Evolutionary conservation across 192 early-diverging fungal genomes (phyloP).

Genomic region (Coemansia nantahalensis): DNA sequence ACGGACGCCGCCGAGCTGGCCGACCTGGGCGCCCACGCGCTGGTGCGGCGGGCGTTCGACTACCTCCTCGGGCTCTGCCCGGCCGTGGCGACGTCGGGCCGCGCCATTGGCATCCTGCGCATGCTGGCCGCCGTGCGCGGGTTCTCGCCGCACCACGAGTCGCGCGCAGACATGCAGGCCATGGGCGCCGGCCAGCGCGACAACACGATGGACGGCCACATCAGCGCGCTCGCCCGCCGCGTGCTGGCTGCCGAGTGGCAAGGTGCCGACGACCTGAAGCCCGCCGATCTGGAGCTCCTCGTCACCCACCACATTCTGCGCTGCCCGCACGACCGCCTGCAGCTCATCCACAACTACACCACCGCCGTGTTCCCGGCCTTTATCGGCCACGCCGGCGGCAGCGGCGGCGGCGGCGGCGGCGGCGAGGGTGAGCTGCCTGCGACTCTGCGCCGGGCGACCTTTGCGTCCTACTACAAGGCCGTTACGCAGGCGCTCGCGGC

Average conservation of each 20-base stretch:
- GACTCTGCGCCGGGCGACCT: slow-evolving; percentile 17
- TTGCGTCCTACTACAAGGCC: slow-evolving; percentile 36
- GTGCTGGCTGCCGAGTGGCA: slow-evolving; percentile 27
- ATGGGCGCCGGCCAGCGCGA: slow-evolving; percentile 19
- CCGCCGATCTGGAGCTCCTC: slow-evolving; percentile 29
- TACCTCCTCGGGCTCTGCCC: slow-evolving; percentile 15
- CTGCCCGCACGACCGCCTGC: slow-evolving; percentile 32
- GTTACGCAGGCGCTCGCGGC: slow-evolving; percentile 19
- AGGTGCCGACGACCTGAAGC: slow-evolving; percentile 5
- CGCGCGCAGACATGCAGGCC: too few species aligned
- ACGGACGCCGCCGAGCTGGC: slow-evolving; percentile 23
- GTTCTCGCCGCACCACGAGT: slow-evolving; percentile 15
- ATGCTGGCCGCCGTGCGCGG: slow-evolving; percentile 28
- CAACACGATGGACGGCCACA: slow-evolving; percentile 39
- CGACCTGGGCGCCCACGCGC: slow-evolving; percentile 1
- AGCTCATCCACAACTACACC: slow-evolving; percentile 26
- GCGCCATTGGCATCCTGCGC: slow-evolving; percentile 19
- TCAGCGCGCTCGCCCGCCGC: slow-evolving; percentile 24
- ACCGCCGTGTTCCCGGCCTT: slow-evolving; percentile 11
- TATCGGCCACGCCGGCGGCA: not conserved
- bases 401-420: not conserved
- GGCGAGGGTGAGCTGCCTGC: slow-evolving; percentile 1
- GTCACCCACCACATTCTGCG: slow-evolving; percentile 31
- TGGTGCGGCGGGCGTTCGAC: slow-evolving; percentile 47
- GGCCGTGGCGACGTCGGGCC: slow-evolving; percentile 11